Conservation (phyloP, 2,329 filamentous ascomycete genomes). For the Catunica adiposa region DNA sequence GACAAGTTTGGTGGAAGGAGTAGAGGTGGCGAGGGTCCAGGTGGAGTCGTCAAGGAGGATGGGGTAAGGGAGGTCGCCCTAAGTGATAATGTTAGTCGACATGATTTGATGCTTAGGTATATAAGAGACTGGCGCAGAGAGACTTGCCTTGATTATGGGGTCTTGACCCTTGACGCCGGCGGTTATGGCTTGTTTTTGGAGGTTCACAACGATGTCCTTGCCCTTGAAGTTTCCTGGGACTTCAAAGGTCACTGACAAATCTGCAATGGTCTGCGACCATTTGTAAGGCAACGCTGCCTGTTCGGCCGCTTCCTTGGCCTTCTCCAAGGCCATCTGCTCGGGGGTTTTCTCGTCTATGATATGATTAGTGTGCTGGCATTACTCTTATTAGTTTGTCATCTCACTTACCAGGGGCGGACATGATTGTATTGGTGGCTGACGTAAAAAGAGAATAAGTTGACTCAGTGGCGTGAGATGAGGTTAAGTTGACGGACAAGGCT, state of each 20-base stretch:
- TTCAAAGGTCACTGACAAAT: conserved; percentile 63
- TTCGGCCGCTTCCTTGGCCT: conserved; percentile 64
- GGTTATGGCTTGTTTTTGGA: conserved; percentile 62
- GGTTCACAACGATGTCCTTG: conserved; percentile 63
- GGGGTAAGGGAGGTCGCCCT: conserved; percentile 74
- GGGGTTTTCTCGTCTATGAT: conserved; percentile 29
- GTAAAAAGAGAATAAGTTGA: neutral
- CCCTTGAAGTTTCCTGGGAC: conserved; percentile 74
- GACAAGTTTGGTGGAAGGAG: conserved; percentile 51
- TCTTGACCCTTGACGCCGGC: conserved; percentile 80
- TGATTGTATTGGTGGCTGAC: conserved; percentile 15
- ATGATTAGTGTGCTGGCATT: neutral
- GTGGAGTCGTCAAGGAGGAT: conserved; percentile 76
- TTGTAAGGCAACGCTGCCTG: conserved; percentile 89
- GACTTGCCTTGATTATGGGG: conserved; percentile 58
- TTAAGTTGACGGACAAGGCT: conserved; percentile 19
- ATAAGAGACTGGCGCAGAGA: neutral
- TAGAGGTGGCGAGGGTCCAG: conserved; percentile 68
- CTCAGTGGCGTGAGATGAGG: neutral
- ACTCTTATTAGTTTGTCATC: neutral
- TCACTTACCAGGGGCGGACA: conserved; percentile 19
- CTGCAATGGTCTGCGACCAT: conserved; percentile 85
- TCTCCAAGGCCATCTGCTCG: conserved; percentile 40
- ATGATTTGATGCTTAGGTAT: neutral
- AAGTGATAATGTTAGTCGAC: conserved; percentile 11